Evolutionary conservation across 163 green algal genomes (phyloP), one percentile per base, ranked within the genome.

Genomic region (Volvox carteri): DNA sequence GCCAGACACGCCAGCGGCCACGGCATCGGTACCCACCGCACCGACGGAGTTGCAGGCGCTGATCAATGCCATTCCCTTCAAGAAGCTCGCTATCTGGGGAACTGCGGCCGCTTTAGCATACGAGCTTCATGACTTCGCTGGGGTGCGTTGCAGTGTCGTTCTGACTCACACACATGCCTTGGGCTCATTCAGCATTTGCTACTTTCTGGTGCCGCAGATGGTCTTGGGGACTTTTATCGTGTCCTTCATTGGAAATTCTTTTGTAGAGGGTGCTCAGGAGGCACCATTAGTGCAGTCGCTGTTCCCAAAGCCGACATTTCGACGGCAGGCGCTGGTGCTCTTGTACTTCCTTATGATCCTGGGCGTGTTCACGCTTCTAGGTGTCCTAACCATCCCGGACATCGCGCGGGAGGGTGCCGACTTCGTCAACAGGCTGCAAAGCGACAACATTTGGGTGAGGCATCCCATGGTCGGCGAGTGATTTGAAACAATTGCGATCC

Each of bases 151-250:
- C 18, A 18, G n/a, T 78, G 39, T 35, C 70, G 70, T n/a, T n/a
- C n/a, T 78, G 11, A 25, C 19, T 56, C 39, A 52, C 21, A 78
- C 70, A 39, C 70, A 78, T 42, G 70, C 37, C 18, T 77, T 12
- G 54, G 54, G 54, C 28, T 65, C 54, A 65, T 23, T 8, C 28
- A 65, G 25, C 3, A 30, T 23, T 65, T 65, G 54, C 54, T 23
- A 12, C 4, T 4, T 65, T 4, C 7, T 19, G 25, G 54, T 23
- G 25, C 28, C 54, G 35, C 93, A 98, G 96, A 98, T 99, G 88
- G 93, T 94, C 8, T 98, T 99, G 94, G 97, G 97, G 41, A 97
- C 95, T 2, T 99, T 98, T 90, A 95, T 99, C 44, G 89, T 98
- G 16, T 96, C 95, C 12, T 98, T 98, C 86, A 97, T 99, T 52